phyloP scores from a whole-genome alignment of 495 filamentous ascomycete species.

The Aspergillus nidulans region DNA sequence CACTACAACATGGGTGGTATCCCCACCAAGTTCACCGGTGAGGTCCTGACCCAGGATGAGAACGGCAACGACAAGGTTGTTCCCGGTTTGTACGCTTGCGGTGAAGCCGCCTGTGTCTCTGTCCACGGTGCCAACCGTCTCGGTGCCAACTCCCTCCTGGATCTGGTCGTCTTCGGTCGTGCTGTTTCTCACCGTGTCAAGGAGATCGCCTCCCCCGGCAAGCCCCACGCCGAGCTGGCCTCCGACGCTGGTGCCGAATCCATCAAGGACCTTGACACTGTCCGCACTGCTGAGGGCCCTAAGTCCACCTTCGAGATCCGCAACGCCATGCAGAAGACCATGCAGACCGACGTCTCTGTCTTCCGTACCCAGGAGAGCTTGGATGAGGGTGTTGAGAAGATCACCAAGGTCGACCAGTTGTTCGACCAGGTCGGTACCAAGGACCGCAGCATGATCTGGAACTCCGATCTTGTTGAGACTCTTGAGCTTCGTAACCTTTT shows the following conservation, averaged over 20 bases:
- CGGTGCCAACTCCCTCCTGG: slow-evolving; percentile 95
- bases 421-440: slow-evolving; percentile 85
- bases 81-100: slow-evolving; percentile 90
- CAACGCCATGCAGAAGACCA: slow-evolving; percentile 91
- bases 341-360: slow-evolving; percentile 95
- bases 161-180: slow-evolving; percentile 94
- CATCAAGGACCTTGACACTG: slow-evolving; percentile 79
- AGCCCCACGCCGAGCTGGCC: slow-evolving; percentile 66
- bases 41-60: slow-evolving; percentile 83
- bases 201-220: slow-evolving; percentile 78
- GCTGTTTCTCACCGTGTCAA: slow-evolving; percentile 94
- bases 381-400: slow-evolving; percentile 79
- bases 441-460: slow-evolving; percentile 99
- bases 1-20: slow-evolving; percentile 99
- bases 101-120: slow-evolving; percentile 95
- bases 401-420: slow-evolving; percentile 73
- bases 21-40: slow-evolving; percentile 92
- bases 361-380: slow-evolving; percentile 92
- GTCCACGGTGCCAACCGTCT: slow-evolving; percentile 97
- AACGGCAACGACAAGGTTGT: slow-evolving; percentile 86
- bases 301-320: slow-evolving; percentile 84
- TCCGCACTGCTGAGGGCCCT: slow-evolving; percentile 77
- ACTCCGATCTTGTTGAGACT: slow-evolving; percentile 93
- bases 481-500: slow-evolving; percentile 89
- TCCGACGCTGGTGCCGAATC: slow-evolving; percentile 82